These are phyloP conservation scores for Triticum monococcum DNA, from an alignment of 176 grass and related monocot genomes.

Conservation along the genomic window DNA sequence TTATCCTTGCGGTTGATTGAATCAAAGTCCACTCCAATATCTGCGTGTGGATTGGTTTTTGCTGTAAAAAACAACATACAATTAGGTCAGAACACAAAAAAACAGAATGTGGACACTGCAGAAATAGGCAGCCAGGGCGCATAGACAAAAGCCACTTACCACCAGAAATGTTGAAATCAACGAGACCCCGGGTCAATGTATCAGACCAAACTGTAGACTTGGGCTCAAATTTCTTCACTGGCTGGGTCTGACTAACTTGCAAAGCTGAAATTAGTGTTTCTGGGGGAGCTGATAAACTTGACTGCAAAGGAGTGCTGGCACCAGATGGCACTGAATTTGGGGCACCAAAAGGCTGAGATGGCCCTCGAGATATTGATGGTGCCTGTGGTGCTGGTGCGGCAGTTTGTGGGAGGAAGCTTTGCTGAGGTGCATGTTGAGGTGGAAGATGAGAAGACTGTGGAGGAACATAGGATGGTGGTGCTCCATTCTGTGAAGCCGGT, in stretches of 20 bases:
- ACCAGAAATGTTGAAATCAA: conserved; percentile 98
- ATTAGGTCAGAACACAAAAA: conserved; percentile 21
- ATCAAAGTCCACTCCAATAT: conserved; percentile 96
- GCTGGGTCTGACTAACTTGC: conserved; percentile 53
- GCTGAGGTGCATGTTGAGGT: conserved; percentile 39
- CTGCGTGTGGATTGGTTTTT: conserved; percentile 91
- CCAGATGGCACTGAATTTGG: conserved; percentile 41
- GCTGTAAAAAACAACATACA: conserved; percentile 47
- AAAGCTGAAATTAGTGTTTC: conserved; percentile 55
- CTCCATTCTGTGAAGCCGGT: conserved; percentile 39
- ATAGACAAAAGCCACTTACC: conserved; percentile 54
- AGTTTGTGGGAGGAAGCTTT: conserved; percentile 40
- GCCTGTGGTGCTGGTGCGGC: conserved; percentile 22
- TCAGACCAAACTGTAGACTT: conserved; percentile 95
- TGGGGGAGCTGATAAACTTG: conserved; percentile 51
- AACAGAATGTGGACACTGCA: background rate
- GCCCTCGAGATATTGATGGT: conserved; percentile 38
- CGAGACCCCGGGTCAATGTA: conserved; percentile 85
- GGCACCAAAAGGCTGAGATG: conserved; percentile 47
- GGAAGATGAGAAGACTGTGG: conserved; percentile 36
- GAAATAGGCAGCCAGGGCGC: conserved; percentile 10
- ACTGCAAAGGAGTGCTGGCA: conserved; percentile 41
- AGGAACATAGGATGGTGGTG: conserved; percentile 35
- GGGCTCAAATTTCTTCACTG: conserved; percentile 77
- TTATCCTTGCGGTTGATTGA: conserved; percentile 98